Conservation (phyloP, 768 basidiomycete genomes). For the Omphalotus guepiniiformis region DNA sequence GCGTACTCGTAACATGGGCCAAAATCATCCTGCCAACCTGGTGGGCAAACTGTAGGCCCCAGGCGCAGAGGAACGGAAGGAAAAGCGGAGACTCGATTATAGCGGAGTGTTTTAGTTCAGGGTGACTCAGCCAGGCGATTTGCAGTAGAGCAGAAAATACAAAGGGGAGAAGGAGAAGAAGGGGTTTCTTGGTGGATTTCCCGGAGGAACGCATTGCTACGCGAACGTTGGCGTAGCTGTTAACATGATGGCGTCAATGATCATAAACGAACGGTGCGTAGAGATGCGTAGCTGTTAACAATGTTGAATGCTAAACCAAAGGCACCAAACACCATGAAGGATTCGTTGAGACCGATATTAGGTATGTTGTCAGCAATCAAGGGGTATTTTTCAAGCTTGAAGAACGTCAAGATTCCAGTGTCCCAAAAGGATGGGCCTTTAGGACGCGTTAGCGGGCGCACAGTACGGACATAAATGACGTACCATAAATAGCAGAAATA, state of each 20-base stretch:
- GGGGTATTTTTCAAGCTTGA: slow-evolving; percentile 49
- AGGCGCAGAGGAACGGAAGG: slow-evolving; percentile 84
- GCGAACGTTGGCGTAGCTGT: slow-evolving; percentile 82
- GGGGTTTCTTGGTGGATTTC: slow-evolving; percentile 45
- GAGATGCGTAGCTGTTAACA: slow-evolving; percentile 47
- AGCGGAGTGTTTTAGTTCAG: slow-evolving; percentile 52
- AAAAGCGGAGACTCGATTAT: slow-evolving; percentile 76
- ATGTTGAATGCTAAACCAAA: slow-evolving; percentile 79
- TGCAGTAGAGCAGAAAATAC: slow-evolving; percentile 65
- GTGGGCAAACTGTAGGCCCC: slow-evolving; percentile 90
- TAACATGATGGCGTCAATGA: not conserved
- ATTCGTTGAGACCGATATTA: slow-evolving; percentile 74
- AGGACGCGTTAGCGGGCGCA: too few species aligned
- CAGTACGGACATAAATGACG: slow-evolving; percentile 15
- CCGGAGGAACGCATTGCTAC: slow-evolving; percentile 42
- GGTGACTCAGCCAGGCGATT: slow-evolving; percentile 76
- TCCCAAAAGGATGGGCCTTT: slow-evolving; percentile 83
- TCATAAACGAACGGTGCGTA: not conserved
- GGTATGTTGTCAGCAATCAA: slow-evolving; percentile 46
- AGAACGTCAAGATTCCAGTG: slow-evolving; percentile 55
- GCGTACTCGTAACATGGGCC: slow-evolving; percentile 80
- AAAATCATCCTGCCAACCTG: slow-evolving; percentile 92
- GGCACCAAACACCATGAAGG: slow-evolving; percentile 80
- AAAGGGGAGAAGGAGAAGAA: slow-evolving; percentile 80
- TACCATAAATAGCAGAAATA: slow-evolving; percentile 74